Percentiles rank a stretch among this genome's conserved stretches.
Conservation (phyloP, 2,329 filamentous ascomycete species). For the Colletotrichum abscissum region DNA sequence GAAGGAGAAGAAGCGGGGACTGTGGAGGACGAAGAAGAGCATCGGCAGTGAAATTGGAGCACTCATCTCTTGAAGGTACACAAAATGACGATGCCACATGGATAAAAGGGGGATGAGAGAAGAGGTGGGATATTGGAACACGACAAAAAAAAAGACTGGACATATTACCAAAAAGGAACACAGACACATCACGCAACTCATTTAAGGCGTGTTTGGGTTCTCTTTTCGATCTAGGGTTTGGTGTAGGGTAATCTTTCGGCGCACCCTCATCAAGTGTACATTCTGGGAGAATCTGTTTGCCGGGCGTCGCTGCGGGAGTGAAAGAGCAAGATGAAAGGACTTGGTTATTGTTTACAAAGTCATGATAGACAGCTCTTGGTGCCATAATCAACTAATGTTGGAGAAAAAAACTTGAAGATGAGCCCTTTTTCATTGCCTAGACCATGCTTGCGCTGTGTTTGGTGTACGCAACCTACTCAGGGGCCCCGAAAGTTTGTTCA, state of each 20-base stretch:
- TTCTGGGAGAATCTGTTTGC: slow-evolving; percentile 21
- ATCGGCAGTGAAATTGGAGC: slow-evolving; percentile 60
- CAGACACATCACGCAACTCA: slow-evolving; percentile 1
- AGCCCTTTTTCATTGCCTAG: background rate
- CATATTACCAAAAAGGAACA: slow-evolving; percentile 9
- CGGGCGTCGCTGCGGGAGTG: slow-evolving; percentile 13
- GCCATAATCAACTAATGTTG: slow-evolving; percentile 36
- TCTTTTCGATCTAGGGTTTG: background rate
- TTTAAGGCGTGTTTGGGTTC: slow-evolving; percentile 5
- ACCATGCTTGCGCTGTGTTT: background rate
- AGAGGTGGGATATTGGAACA: background rate
- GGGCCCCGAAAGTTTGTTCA: too few species aligned
- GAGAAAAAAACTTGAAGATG: slow-evolving; percentile 8
- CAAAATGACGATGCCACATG: background rate
- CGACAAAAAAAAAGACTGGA: slow-evolving; percentile 30
- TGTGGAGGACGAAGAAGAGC: slow-evolving; percentile 73
- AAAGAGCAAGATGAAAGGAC: slow-evolving; percentile 22
- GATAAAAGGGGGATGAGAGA: background rate
- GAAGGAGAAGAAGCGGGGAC: slow-evolving; percentile 74
- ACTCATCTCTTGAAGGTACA: slow-evolving; percentile 52
- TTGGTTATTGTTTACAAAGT: slow-evolving; percentile 19
- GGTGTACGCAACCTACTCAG: background rate
- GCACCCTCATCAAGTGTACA: slow-evolving; percentile 24
- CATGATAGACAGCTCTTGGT: slow-evolving; percentile 33
- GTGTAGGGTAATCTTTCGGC: background rate